Base-by-base conservation (phyloP, 768 basidiomycete species). In the Mrakia hoshinonis region DNA sequence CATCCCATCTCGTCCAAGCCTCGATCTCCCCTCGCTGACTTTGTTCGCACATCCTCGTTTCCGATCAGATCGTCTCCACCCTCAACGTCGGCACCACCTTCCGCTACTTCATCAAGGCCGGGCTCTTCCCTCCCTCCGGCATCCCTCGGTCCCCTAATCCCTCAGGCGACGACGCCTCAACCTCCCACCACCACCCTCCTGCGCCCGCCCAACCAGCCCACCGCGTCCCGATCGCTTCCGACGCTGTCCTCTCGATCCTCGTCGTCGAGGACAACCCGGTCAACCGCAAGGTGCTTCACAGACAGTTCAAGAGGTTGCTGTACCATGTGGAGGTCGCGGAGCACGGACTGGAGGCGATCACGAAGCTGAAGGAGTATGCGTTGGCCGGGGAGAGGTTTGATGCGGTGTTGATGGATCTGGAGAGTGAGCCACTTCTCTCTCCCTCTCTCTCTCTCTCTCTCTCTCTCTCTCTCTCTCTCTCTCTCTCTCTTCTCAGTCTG, bases 241-340 rank as follows among this genome's bases (percentile, higher is more conserved):
- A 47, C 48, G 47, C 46, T 1, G 47, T 48, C 22, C 31, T 66
- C 3, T 66, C 64, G 0, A 66, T 66, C 31, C 34, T 66, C n/a
- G 64, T 66, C 15, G 64, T 46, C 20, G 64, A 66, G 31, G 64
- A 66, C 48, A 66, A 66, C 31, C 43, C 43, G 18, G 64, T 66
- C 29, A 66, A 66, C 43, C 29, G 46, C 6, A 66, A 66, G 12
- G 43, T 66, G 22, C 48, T 66, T 2, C 31, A 47, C 34, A n/a
- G 64, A 1, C 64, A 66, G n/a, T 66, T 66, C 46, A 36, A 48
- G 11, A 13, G 46, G 31, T 13, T 66, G 20, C 48, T 34, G 2
- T 66, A 66, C 31, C 47, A 49, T 29, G 46, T 48, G 7, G 47
- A 66, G 31, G 64, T 46, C 24, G 64, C 64, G 22, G 47, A 34